Conservation (phyloP, 768 basidiomycete species). For the Boletus vermiculosoides region DNA sequence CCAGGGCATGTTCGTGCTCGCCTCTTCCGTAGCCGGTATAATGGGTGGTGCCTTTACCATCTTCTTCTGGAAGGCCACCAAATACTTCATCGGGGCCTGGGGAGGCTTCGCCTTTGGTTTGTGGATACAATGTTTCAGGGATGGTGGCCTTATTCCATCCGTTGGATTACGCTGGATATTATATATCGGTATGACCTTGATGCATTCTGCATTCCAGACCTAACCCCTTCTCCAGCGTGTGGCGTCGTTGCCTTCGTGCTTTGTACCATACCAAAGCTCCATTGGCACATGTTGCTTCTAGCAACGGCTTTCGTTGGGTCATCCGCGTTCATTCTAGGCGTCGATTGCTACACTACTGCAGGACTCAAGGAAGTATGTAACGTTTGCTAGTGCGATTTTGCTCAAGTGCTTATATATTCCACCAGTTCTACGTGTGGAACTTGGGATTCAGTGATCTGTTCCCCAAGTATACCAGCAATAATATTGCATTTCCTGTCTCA, state of each 20-base stretch:
- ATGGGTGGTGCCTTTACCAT: slow-evolving; percentile 84
- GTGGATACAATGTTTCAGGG: slow-evolving; percentile 82
- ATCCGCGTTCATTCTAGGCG: slow-evolving; percentile 85
- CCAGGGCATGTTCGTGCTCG: slow-evolving; percentile 88
- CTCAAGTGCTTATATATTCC: slow-evolving; percentile 13
- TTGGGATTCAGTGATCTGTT: slow-evolving; percentile 82
- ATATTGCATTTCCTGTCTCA: slow-evolving; percentile 77
- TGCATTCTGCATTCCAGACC: slow-evolving; percentile 15
- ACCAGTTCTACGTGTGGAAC: slow-evolving; percentile 93
- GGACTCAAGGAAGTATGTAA: slow-evolving; percentile 83
- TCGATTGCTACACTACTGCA: slow-evolving; percentile 91
- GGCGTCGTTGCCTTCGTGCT: slow-evolving; percentile 77
- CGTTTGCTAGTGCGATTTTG: neutral
- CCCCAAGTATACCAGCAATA: slow-evolving; percentile 65
- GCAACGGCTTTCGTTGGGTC: slow-evolving; percentile 91
- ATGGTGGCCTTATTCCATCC: slow-evolving; percentile 76
- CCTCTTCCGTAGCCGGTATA: slow-evolving; percentile 74
- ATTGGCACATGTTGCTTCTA: slow-evolving; percentile 82
- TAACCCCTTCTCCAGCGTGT: slow-evolving; percentile 45
- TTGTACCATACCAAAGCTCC: slow-evolving; percentile 81
- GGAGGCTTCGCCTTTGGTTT: slow-evolving; percentile 80
- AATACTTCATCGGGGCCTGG: slow-evolving; percentile 66
- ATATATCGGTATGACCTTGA: slow-evolving; percentile 62
- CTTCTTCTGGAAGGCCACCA: slow-evolving; percentile 90
- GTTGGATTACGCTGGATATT: slow-evolving; percentile 88